phyloP scores from a whole-genome alignment of 352 stramenopile species.

The Globisporangium solare region DNA sequence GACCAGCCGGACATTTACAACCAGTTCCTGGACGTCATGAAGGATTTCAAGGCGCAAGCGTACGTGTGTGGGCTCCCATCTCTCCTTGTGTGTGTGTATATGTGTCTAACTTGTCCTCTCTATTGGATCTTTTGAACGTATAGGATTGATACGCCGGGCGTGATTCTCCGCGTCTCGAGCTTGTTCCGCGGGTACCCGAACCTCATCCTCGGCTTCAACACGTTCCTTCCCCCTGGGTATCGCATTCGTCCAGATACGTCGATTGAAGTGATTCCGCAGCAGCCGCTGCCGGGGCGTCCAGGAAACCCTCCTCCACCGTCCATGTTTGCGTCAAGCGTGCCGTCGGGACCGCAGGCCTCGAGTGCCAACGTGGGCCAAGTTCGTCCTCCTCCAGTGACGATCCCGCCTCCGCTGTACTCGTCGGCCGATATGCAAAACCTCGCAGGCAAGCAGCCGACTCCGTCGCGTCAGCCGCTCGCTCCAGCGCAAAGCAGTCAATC shows the following conservation, averaged over 20 bases:
- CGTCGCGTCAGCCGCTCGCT: slow-evolving; percentile 46
- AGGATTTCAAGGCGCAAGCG: slow-evolving; percentile 98
- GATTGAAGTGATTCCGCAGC: slow-evolving; percentile 72
- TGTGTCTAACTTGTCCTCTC: neutral
- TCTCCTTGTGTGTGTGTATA: neutral
- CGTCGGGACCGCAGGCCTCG: slow-evolving; percentile 21
- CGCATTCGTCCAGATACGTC: slow-evolving; percentile 83
- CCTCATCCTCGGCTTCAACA: slow-evolving; percentile 99
- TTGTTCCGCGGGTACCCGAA: slow-evolving; percentile 98
- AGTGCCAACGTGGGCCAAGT: slow-evolving; percentile 33
- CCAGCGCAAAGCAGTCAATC: slow-evolving; percentile 24
- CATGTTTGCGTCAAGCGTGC: slow-evolving; percentile 23
- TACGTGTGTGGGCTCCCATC: slow-evolving; percentile 16
- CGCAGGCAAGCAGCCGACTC: slow-evolving; percentile 32
- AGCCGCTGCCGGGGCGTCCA: slow-evolving; percentile 47
- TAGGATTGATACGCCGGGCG: slow-evolving; percentile 97
- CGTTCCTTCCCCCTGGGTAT: slow-evolving; percentile 95
- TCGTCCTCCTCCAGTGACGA: slow-evolving; percentile 63
- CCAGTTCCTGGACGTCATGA: slow-evolving; percentile 99
- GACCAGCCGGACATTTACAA: slow-evolving; percentile 99
- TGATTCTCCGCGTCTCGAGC: slow-evolving; percentile 97
- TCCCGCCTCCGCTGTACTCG: slow-evolving; percentile 63
- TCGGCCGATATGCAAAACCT: slow-evolving; percentile 40
- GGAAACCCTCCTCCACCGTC: slow-evolving; percentile 11
- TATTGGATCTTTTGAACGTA: neutral